Evolutionary conservation across 768 basidiomycete species (phyloP).

Genomic region (Mycena galopus): DNA sequence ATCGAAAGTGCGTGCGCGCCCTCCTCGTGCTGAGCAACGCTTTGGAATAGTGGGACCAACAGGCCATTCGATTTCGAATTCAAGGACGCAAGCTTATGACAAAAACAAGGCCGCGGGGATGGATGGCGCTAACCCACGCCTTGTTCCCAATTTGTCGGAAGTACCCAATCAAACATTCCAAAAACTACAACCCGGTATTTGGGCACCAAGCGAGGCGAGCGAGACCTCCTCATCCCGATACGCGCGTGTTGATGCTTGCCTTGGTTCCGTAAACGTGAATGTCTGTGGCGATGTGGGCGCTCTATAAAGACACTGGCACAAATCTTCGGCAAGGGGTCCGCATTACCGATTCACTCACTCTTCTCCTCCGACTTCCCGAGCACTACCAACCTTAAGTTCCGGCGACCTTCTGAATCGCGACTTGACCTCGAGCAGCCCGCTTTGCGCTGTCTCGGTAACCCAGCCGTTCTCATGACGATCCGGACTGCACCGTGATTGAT

Average conservation of each 20-base stretch:
- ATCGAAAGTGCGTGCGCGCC: too few relatives aligned
- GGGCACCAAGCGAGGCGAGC: background rate
- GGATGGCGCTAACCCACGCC: background rate
- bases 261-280: background rate
- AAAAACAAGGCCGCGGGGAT: background rate
- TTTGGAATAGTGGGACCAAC: background rate
- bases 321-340: background rate
- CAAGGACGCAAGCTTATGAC: background rate
- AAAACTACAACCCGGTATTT: background rate
- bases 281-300: background rate
- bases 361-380: background rate
- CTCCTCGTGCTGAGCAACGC: background rate
- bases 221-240: background rate
- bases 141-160: slow-evolving; percentile 1
- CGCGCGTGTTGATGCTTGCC: background rate
- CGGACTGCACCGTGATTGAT: too few relatives aligned
- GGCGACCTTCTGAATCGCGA: background rate
- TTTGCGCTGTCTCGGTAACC: too few relatives aligned
- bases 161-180: background rate
- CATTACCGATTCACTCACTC: background rate
- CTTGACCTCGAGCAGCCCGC: background rate
- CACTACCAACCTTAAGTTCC: background rate
- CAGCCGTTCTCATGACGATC: too few relatives aligned
- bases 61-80: too few relatives aligned
- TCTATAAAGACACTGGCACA: background rate